Percentiles rank a stretch among this genome's conserved stretches.
Evolutionary conservation across 148 eudicot genomes (phyloP).

Genomic region (Chenopodium berlandieri): DNA sequence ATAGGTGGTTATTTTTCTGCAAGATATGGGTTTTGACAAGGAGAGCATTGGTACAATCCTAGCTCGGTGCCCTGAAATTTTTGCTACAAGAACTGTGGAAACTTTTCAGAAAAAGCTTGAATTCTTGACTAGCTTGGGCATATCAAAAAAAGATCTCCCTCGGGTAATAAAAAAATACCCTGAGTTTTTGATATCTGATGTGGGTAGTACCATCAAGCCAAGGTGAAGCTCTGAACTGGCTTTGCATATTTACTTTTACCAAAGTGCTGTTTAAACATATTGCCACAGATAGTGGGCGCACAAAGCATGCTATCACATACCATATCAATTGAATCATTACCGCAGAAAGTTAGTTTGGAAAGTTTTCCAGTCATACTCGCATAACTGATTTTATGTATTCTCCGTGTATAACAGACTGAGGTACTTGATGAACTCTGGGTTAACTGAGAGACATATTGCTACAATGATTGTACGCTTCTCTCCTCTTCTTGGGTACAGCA

Average conservation of each 20-base stretch:
- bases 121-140: slow-evolving; percentile 54
- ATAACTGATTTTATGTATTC: background rate
- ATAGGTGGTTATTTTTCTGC: slow-evolving; percentile 69
- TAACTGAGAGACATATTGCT: slow-evolving; percentile 53
- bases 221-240: slow-evolving; percentile 43
- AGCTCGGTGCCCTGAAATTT: slow-evolving; percentile 78
- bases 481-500: slow-evolving; percentile 74
- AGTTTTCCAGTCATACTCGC: no score
- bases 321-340: no score
- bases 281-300: background rate
- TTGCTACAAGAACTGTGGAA: slow-evolving; percentile 47
- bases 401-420: slow-evolving; percentile 41
- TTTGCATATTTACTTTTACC: background rate
- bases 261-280: background rate
- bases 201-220: slow-evolving; percentile 57
- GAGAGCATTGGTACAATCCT: slow-evolving; percentile 49
- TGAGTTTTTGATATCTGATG: slow-evolving; percentile 64
- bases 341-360: no score
- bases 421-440: slow-evolving; percentile 58
- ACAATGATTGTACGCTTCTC: slow-evolving; percentile 77
- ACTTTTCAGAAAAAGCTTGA: slow-evolving; percentile 62
- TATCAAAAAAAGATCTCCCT: slow-evolving; percentile 51
- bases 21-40: slow-evolving; percentile 59
- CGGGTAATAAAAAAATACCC: slow-evolving; percentile 84
- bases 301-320: background rate